Evolutionary conservation across 2,329 filamentous ascomycete species (phyloP), one percentile per base, ranked within the genome.

Genomic region (Balansia obtecta): DNA sequence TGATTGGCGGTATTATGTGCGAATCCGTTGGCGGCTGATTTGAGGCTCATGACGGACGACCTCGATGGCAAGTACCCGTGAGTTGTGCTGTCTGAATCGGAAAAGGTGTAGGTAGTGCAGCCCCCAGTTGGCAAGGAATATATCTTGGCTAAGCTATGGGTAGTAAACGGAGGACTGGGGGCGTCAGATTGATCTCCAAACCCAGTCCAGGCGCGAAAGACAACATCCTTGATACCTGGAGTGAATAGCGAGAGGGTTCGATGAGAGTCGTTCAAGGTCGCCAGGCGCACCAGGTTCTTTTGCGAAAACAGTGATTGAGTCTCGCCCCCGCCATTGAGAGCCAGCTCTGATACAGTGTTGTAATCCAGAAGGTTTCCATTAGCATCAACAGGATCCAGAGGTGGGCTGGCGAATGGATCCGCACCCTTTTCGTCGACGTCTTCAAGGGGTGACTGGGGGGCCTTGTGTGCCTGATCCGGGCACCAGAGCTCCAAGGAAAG

Each of bases 261-360:
- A 60, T 97, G 89, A 2, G 89, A 95, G 61, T 95, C 86, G 4
- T 82, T 89, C 51, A 98, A 72, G 0, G 88, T 80, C 22, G 86
- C 88, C 12, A 98, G 73, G 47, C 87, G 84, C 22, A 95, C 69
- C 38, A 97, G 72, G 60, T 95, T 97, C 75, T 95, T 95, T 62
- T 95, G 88, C 0, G 91, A 97, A 65, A 98, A 97, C 6, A 95
- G 77, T 0, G 88, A 89, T 64, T 95, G 88, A 18, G 85, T 80
- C 62, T 95, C 90, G 4, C 85, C 82, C 10, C 83, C 80, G 16
- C 85, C 82, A 56, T 96, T 88, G 9, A 95, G 73, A 0, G 86
- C 85, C 49, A 95, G 71, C 3, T 84, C 82, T 0, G 87, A 85
- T 50, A 91, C 82, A 55, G 88, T 80, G 47, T 79, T 81, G 10